Conservation (phyloP, 164 flowering plant species). For the Vitis rupestris region DNA sequence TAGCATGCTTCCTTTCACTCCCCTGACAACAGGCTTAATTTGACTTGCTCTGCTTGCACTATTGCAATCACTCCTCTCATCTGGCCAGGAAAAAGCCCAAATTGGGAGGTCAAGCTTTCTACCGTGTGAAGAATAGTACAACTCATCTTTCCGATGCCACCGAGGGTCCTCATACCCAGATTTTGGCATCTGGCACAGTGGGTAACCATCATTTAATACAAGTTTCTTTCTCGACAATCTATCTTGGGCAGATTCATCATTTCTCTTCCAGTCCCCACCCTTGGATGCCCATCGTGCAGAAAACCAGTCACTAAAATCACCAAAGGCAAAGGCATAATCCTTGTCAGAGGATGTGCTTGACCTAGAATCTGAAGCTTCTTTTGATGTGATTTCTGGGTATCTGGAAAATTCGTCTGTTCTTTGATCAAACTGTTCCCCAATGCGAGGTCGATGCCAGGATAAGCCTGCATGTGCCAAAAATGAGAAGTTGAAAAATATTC, state of each 20-base stretch:
- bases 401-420: slow-evolving; percentile 31
- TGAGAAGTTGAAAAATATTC: background rate
- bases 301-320: slow-evolving; percentile 57
- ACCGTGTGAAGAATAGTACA: slow-evolving; percentile 67
- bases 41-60: slow-evolving; percentile 38
- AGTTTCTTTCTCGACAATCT: slow-evolving; percentile 57
- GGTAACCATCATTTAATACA: slow-evolving; percentile 85
- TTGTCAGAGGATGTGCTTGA: slow-evolving; percentile 28
- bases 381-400: slow-evolving; percentile 27
- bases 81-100: slow-evolving; percentile 82
- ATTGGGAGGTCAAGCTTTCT: slow-evolving; percentile 76
- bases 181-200: slow-evolving; percentile 86
- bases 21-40: slow-evolving; percentile 48
- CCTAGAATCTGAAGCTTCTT: slow-evolving; percentile 43
- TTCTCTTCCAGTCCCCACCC: slow-evolving; percentile 97
- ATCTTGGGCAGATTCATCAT: slow-evolving; percentile 69
- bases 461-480: slow-evolving; percentile 34
- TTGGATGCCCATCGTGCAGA: slow-evolving; percentile 82
- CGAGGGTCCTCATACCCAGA: slow-evolving; percentile 90
- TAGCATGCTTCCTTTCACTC: slow-evolving; percentile 66
- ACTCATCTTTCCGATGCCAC: slow-evolving; percentile 73
- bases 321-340: slow-evolving; percentile 31
- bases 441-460: slow-evolving; percentile 15
- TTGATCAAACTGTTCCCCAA: slow-evolving; percentile 30
- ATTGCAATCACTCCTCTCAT: slow-evolving; percentile 61